These are phyloP conservation scores for Xylariaceae sp. DNA, from an alignment of 2,329 filamentous ascomycete species.

Conservation along the genomic window DNA sequence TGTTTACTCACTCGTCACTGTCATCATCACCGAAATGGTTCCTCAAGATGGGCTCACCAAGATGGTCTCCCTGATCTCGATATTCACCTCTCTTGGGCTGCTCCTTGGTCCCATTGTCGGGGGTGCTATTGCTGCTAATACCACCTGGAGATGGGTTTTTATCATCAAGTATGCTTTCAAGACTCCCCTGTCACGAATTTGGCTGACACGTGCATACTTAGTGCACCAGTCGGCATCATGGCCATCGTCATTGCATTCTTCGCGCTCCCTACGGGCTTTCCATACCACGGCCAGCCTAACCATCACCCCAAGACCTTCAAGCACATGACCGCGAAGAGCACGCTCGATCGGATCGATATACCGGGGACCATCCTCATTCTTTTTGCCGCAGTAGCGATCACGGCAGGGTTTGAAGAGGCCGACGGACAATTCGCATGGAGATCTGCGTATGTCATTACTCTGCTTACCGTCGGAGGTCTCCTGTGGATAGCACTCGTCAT, in stretches of 20 bases:
- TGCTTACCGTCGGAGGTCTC: slow-evolving; percentile 3
- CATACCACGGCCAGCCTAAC: slow-evolving; percentile 5
- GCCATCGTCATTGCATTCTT: slow-evolving; percentile 1
- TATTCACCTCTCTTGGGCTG: slow-evolving; percentile 10
- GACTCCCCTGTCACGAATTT: not conserved
- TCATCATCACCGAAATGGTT: slow-evolving; percentile 17
- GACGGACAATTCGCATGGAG: slow-evolving; percentile 9
- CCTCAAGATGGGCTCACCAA: slow-evolving; percentile 9
- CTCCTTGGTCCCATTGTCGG: slow-evolving; percentile 17
- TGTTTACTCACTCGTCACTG: slow-evolving; percentile 17
- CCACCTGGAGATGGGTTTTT: slow-evolving; percentile 21
- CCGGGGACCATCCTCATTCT: slow-evolving; percentile 3
- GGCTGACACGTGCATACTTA: not conserved
- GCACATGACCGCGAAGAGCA: no score
- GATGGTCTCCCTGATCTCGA: slow-evolving; percentile 6
- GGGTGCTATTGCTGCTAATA: slow-evolving; percentile 13
- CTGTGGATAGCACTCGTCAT: slow-evolving; percentile 3
- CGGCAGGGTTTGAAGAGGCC: slow-evolving; percentile 9
- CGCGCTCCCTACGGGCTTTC: slow-evolving; percentile 6
- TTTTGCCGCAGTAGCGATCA: not conserved
- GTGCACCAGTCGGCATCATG: slow-evolving; percentile 3
- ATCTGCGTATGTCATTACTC: slow-evolving; percentile 13
- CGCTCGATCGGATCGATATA: slow-evolving; percentile 2
- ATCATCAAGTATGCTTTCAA: slow-evolving; percentile 18
- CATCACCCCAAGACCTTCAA: no score